Base-by-base conservation (phyloP, 2,329 filamentous ascomycete genomes). In the Alternaria arbusti region DNA sequence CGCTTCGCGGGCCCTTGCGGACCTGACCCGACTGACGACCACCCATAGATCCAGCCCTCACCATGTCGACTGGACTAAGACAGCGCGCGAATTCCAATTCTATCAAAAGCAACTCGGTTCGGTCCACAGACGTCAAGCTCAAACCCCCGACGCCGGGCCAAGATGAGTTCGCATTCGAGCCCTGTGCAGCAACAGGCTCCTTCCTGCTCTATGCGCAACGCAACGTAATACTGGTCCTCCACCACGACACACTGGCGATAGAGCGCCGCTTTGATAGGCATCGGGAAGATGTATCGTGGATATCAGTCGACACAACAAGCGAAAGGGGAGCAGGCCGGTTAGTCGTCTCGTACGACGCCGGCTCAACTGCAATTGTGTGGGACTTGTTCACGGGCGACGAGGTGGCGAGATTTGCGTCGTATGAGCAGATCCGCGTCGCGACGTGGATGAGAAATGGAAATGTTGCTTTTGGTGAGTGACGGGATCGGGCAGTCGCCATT, bases 391-490 rank as follows among this genome's bases (percentile, higher is more conserved):
- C 93, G 0, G 96, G 96, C 52, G 90, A 94, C 63, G 94, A 97
- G 80, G 87, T 97, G 62, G 90, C 95, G 43, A 88, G 94, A n/a
- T 98, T 98, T 82, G 90, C 91, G 23, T 96, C 94, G 0, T 97
- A 97, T 75, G 93, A 97, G 75, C 88, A 92, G 69, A 86, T 98
- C 67, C 90, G 90, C 22, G 90, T 93, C 28, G 95, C 94, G 40
- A 86, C 92, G 12, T 99, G 96, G 93, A 97, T 99, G 94, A 88
- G 91, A 47, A 97, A 97, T 82, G 96, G 96, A 58, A 97, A 97
- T 82, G 90, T 99, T 70, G 95, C 93, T 40, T 98, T 98, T 84
- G 96, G 95, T 97, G 85, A 80, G 89, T 71, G n/a, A 30, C 32
- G 17, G 26, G n/a, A 22, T 15, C 23, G 7, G 45, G 36, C 30